Evolutionary conservation across 768 basidiomycete genomes (phyloP).

Genomic region (Suillus brevipes): DNA sequence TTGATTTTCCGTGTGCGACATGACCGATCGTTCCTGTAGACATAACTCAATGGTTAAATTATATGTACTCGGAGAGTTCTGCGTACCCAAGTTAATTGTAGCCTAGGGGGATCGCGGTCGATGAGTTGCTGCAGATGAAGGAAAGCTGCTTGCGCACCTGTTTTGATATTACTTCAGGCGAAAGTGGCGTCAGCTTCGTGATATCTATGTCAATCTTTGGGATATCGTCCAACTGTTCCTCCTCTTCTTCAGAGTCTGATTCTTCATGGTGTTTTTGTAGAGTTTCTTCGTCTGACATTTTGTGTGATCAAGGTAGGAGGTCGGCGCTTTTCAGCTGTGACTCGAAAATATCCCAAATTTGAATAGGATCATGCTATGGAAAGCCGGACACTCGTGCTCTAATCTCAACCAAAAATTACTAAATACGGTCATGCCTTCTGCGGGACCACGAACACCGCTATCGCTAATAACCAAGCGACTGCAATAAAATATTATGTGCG

Average conservation of each 20-base stretch:
- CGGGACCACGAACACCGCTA: too few species aligned
- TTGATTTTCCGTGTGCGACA: conserved; percentile 97
- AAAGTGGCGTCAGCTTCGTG: conserved; percentile 81
- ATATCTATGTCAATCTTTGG: conserved; percentile 77
- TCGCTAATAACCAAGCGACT: too few species aligned
- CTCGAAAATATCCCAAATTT: background rate
- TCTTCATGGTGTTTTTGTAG: conserved; percentile 62
- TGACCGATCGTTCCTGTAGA: conserved; percentile 91
- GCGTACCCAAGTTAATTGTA: conserved; percentile 86
- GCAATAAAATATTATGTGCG: too few species aligned
- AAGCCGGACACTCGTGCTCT: too few species aligned
- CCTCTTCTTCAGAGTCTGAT: conserved; percentile 70
- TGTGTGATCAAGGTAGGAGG: conserved; percentile 7
- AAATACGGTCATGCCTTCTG: too few species aligned
- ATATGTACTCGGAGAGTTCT: background rate
- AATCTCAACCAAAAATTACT: too few species aligned
- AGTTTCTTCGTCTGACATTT: conserved; percentile 72
- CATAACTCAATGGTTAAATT: conserved; percentile 1
- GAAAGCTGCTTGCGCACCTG: conserved; percentile 54
- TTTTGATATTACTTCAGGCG: conserved; percentile 89
- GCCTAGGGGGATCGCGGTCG: conserved; percentile 52
- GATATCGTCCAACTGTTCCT: conserved; percentile 51
- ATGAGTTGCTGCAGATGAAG: background rate
- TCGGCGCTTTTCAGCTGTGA: background rate
- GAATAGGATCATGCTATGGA: too few species aligned